Percentiles rank a stretch among this genome's conserved stretches.
phyloP scores from a whole-genome alignment of 371 early-diverging fungal genomes.

The Fennellomyces sp. region DNA sequence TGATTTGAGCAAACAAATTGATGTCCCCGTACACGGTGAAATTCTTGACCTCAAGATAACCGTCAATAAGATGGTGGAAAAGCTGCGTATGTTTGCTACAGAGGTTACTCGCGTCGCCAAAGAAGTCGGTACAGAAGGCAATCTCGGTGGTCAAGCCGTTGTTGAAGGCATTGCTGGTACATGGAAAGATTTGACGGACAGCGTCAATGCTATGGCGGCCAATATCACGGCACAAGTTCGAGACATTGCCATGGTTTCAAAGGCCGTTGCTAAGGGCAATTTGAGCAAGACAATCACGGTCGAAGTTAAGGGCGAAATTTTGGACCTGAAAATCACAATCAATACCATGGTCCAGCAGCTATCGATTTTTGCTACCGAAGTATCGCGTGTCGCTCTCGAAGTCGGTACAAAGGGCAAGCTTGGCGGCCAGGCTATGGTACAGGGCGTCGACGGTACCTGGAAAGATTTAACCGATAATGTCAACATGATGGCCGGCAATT shows the following conservation, averaged over 20 bases:
- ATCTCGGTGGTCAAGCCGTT: conserved; percentile 41
- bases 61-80: conserved; percentile 52
- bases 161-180: conserved; percentile 50
- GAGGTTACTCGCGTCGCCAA: conserved; percentile 47
- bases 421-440: conserved; percentile 61
- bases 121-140: conserved; percentile 58
- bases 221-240: conserved; percentile 57
- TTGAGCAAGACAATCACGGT: conserved; percentile 64
- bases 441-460: conserved; percentile 53
- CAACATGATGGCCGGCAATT: conserved; percentile 60
- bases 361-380: conserved; percentile 16
- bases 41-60: conserved; percentile 40
- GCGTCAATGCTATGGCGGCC: conserved; percentile 55
- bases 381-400: conserved; percentile 33
- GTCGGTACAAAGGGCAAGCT: conserved; percentile 67
- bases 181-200: conserved; percentile 58
- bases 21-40: conserved; percentile 37
- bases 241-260: conserved; percentile 58
- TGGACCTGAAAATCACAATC: conserved; percentile 22
- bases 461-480: conserved; percentile 59
- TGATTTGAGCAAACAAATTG: conserved; percentile 50
- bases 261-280: conserved; percentile 62
- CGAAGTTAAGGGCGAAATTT: conserved; percentile 33
- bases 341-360: conserved; percentile 23
- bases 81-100: conserved; percentile 40